Conservation (phyloP, 169 alveolate species). For the Theileria annulata region DNA sequence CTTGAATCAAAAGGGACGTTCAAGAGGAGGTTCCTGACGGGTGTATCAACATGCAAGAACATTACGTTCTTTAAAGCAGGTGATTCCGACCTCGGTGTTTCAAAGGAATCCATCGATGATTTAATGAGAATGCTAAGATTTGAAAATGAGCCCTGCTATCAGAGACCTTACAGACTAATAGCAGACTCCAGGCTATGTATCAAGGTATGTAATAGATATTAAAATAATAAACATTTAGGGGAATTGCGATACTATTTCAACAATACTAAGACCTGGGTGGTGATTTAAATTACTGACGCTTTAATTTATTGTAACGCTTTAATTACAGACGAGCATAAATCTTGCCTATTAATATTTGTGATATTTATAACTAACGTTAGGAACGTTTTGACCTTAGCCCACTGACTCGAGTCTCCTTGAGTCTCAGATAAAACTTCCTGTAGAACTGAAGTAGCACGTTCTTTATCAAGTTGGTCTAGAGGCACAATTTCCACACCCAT, state of each 20-base stretch:
- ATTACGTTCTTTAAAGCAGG: conserved; percentile 1
- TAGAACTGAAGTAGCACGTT: conserved; percentile 53
- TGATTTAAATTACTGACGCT: neutral
- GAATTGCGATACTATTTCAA: conserved; percentile 33
- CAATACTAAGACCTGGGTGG: conserved; percentile 34
- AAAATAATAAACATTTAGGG: conserved; percentile 21
- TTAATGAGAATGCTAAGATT: conserved; percentile 19
- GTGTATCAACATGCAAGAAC: conserved; percentile 21
- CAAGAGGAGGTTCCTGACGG: conserved; percentile 16
- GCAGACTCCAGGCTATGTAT: conserved; percentile 66
- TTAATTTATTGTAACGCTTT: conserved; percentile 18
- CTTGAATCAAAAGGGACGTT: neutral
- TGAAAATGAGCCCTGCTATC: conserved; percentile 29
- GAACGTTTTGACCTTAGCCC: conserved; percentile 64
- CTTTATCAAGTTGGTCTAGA: conserved; percentile 66
- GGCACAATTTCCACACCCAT: conserved; percentile 67
- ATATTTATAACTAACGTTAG: conserved; percentile 52
- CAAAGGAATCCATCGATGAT: conserved; percentile 17
- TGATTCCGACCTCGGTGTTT: neutral
- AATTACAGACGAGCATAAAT: conserved; percentile 38
- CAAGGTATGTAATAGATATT: conserved; percentile 29
- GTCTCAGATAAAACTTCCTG: conserved; percentile 66
- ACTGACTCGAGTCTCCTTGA: conserved; percentile 51
- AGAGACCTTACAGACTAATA: conserved; percentile 38
- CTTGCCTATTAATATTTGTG: conserved; percentile 29